phyloP scores from a whole-genome alignment of 1,284 basidiomycete species.

The Leccinum solheimii region DNA sequence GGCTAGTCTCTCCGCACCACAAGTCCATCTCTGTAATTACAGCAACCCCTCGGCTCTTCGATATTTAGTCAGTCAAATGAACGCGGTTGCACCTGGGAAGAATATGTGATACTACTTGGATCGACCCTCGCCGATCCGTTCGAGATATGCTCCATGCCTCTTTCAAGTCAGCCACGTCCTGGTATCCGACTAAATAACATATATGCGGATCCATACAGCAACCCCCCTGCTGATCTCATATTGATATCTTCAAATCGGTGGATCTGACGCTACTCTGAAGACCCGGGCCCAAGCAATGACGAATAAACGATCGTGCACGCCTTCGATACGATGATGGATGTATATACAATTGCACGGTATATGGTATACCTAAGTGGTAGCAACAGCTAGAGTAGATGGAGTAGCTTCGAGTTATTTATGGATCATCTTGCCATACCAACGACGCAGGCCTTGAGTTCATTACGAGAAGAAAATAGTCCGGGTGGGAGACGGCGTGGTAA shows the following conservation, averaged over 20 bases:
- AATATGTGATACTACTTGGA: no score
- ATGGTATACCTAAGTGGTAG: conserved; percentile 3
- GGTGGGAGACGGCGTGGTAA: not conserved
- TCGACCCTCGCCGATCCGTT: no score
- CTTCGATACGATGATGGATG: not conserved
- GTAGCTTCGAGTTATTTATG: not conserved
- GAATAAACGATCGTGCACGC: not conserved
- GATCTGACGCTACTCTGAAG: no score
- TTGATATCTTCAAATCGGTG: not conserved
- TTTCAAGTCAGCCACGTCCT: not conserved
- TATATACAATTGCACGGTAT: not conserved
- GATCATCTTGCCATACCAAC: not conserved
- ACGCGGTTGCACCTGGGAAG: no score
- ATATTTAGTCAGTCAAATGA: no score
- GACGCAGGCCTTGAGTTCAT: conserved; percentile 1
- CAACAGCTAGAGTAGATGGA: not conserved
- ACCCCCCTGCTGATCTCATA: not conserved
- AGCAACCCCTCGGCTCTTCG: no score
- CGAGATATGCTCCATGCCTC: no score
- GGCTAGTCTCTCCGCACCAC: no score
- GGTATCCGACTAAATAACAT: not conserved
- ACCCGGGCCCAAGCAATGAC: no score
- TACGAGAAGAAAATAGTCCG: not conserved
- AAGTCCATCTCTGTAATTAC: no score
- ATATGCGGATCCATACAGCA: not conserved